Evolutionary conservation across 2,329 filamentous ascomycete species (phyloP).

Genomic region (Penicillium concentricum): DNA sequence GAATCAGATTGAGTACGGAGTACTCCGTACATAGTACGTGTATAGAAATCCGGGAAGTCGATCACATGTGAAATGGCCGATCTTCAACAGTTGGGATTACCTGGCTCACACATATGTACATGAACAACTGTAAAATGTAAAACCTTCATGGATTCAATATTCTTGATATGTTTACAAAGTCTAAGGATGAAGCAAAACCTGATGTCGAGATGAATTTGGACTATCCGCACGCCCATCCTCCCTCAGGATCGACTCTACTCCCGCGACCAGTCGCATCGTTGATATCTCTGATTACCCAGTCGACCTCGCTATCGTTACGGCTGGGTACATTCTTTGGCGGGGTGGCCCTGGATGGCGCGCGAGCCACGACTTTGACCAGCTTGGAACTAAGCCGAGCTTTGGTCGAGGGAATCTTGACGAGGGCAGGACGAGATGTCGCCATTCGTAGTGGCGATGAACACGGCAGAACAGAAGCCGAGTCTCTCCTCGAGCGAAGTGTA

Average conservation of each 20-base stretch:
- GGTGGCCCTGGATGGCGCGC: conserved; percentile 44
- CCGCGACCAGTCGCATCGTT: conserved; percentile 45
- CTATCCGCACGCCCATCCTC: neutral
- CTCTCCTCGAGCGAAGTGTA: conserved; percentile 48
- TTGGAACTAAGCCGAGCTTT: conserved; percentile 46
- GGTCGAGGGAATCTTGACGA: conserved; percentile 45
- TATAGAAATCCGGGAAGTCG: neutral
- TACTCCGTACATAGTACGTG: neutral
- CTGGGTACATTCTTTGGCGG: conserved; percentile 45
- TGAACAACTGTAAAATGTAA: neutral
- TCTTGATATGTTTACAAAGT: neutral
- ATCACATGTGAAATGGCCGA: conserved; percentile 7
- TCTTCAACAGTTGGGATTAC: neutral
- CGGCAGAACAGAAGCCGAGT: conserved; percentile 44
- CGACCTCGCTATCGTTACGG: conserved; percentile 46
- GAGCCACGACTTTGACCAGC: conserved; percentile 46
- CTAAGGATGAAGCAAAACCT: neutral
- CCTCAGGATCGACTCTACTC: conserved; percentile 39
- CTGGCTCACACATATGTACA: neutral
- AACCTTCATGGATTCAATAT: neutral
- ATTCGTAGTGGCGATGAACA: conserved; percentile 49
- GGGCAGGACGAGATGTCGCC: conserved; percentile 46
- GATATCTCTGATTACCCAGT: conserved; percentile 46
- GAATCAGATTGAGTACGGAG: neutral
- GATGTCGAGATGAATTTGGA: neutral